Percentiles rank a stretch among this genome's conserved stretches.
Evolutionary conservation across 2,329 filamentous ascomycete species (phyloP).

Genomic region (Sphaceloma murrayae): DNA sequence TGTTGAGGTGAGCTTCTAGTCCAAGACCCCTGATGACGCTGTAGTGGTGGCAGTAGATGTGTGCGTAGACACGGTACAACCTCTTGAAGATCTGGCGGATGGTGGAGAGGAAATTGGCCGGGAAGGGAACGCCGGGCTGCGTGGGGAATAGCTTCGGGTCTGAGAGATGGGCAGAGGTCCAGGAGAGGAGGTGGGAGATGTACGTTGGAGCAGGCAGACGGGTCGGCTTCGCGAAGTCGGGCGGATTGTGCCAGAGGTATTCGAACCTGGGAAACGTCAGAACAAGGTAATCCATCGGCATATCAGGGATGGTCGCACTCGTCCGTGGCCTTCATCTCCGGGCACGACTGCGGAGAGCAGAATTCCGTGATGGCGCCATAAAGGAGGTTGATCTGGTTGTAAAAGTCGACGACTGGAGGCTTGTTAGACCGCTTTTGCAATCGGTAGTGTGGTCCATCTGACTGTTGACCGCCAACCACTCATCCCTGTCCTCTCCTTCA

Average conservation of each 20-base stretch:
- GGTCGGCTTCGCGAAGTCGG: conserved; percentile 88
- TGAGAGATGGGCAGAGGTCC: conserved; percentile 92
- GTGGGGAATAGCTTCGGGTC: conserved; percentile 87
- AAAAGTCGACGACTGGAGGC: conserved; percentile 96
- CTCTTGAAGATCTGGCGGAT: conserved; percentile 99
- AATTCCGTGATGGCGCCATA: conserved; percentile 99
- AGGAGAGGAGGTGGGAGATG: conserved; percentile 94
- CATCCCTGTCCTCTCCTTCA: conserved; percentile 93
- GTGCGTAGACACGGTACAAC: conserved; percentile 94
- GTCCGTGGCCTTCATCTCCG: conserved; percentile 99
- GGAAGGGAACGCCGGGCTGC: conserved; percentile 72
- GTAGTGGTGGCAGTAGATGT: conserved; percentile 98
- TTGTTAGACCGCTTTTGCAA: not conserved
- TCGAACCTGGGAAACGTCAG: conserved; percentile 58
- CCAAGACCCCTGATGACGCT: conserved; percentile 91
- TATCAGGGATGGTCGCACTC: conserved; percentile 50
- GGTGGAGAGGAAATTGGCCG: conserved; percentile 78
- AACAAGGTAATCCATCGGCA: not conserved
- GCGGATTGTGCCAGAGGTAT: conserved; percentile 96
- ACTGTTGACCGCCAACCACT: conserved; percentile 98
- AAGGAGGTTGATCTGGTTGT: conserved; percentile 98
- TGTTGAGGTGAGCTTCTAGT: conserved; percentile 94
- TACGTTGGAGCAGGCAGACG: conserved; percentile 97
- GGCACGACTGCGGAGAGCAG: conserved; percentile 92
- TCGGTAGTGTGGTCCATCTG: conserved; percentile 20